phyloP scores from a whole-genome alignment of 1,284 basidiomycete species.

The Apiotrichum montevideense region DNA sequence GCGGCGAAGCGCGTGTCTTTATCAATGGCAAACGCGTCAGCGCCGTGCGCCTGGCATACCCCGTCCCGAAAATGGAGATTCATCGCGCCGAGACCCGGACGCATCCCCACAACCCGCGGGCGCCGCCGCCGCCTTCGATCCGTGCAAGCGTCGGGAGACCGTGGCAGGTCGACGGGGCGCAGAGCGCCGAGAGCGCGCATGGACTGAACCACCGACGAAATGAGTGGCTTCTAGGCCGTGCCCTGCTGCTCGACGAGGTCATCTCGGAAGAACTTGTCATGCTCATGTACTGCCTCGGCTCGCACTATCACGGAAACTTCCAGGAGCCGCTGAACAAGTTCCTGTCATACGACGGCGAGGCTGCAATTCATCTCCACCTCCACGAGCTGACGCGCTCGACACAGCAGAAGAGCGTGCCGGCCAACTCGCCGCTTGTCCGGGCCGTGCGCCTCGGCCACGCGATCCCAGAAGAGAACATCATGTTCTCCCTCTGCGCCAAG shows the following conservation, averaged over 20 bases:
- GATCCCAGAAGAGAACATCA: conserved; percentile 40
- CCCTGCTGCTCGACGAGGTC: conserved; percentile 40
- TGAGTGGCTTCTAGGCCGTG: conserved; percentile 41
- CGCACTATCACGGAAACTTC: conserved; percentile 44
- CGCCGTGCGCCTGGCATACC: conserved; percentile 34
- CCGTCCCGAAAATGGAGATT: conserved; percentile 17
- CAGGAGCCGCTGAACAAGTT: conserved; percentile 46
- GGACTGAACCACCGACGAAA: conserved; percentile 17
- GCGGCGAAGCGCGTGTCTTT: conserved; percentile 35
- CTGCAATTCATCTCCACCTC: conserved; percentile 46
- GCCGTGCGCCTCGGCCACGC: conserved; percentile 41
- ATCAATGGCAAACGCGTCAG: conserved; percentile 40
- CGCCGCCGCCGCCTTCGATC: conserved; percentile 1
- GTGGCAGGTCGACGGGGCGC: background rate
- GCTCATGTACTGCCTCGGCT: conserved; percentile 44
- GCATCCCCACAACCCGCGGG: background rate
- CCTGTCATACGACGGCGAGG: conserved; percentile 46
- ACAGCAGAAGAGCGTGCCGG: conserved; percentile 30
- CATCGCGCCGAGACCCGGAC: background rate
- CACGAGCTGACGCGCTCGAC: conserved; percentile 31
- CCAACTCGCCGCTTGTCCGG: conserved; percentile 40
- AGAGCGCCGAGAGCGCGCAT: background rate
- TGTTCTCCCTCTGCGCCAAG: conserved; percentile 38
- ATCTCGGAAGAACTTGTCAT: conserved; percentile 42
- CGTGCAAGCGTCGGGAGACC: conserved; percentile 8